Evolutionary conservation across 2,329 filamentous ascomycete genomes (phyloP), one percentile per base, ranked within the genome.

Genomic region (Claviceps humidiphila): DNA sequence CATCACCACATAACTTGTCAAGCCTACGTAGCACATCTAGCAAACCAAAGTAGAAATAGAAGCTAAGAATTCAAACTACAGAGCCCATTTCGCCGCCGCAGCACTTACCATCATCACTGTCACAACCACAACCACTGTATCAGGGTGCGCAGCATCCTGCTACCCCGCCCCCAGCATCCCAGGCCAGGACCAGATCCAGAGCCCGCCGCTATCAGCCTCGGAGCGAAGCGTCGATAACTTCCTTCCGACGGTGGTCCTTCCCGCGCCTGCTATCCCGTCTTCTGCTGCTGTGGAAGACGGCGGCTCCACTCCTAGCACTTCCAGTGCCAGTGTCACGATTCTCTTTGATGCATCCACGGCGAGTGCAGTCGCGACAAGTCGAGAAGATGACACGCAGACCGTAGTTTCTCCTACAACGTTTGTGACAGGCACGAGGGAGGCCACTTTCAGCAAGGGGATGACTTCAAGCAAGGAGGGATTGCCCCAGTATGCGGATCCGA

Each of bases 71-170:
- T 14, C 7, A 3, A 17, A 2, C 6, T 16, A 3, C 41, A 67
- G 65, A 49, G 59, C 58, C 3, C 53, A 56, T 38, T 37, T 60
- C 17, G 63, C 56, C 17, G 51, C 22, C 20, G 63, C 64, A 34
- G 57, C 58, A 6, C 54, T 34, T 34, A 58, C 1, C 54, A 59
- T 34, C 30, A 34, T 34, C 4, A 64, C 64, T 2, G 54, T 65
- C 6, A 69, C 67, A 8, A 50, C 49, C 44, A 66, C 65, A 6
- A 47, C 49, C 43, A 66, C 65, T 2, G 56, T 63, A 24, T 63
- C 60, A 0, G 61, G 55, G 9, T 69, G 63, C 44, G 60, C 62
- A 1, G 55, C 61, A 3, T 60, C 60, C 9, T 61, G 57, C 48
- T 60, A 58, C 47, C 52, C 55, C 34, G 55, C 56, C n/a, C 30